Evolutionary conservation across 352 stramenopile genomes (phyloP), one percentile per base, ranked within the genome.

Genomic region (Phytopythium aichiense): DNA sequence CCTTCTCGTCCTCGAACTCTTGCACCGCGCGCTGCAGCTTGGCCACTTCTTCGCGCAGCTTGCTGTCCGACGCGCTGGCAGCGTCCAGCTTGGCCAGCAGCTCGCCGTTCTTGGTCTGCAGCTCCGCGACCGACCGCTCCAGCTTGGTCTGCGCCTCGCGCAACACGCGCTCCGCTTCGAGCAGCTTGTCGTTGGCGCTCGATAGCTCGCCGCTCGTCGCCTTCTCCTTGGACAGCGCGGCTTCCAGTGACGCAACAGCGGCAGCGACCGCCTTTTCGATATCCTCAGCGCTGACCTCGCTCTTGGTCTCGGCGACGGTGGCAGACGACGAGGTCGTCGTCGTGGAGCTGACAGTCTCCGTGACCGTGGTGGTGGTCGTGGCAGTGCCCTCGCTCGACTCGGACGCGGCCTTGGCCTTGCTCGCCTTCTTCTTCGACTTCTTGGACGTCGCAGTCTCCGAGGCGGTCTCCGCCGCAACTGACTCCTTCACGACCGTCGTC

Each of bases 1-100:
- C 73, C 38, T 79, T 70, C 23, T 76, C 70, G 8, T 72, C 66
- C 57, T 80, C 65, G 13, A 78, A 71, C 31, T 68, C 49, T 18
- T 63, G 54, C 28, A 84, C 53, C 37, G 61, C 30, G 49, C 63
- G 58, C 54, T 79, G 66, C 23, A 70, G 50, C 52, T 80, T 74
- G 8, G 65, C 35, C 16, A 76, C 42, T 38, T 75, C 60, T 3
- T 69, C 58, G 2, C 63, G 56, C 50, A 58, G 61, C 8, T 42
- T 35, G 37, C 63, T 62, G 22, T 61, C 52, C 8, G 64, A 45
- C 42, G 60, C 43, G 42, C 64, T 60, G 1, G 63, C 55, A 4
- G 49, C 22, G 8, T 69, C 40, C 30, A 66, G n/a, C 58, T 68
- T 63, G 22, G 51, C 50, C 49, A 43, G 33, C 2, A 64, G 49